Conservation (phyloP, 805 yeast genomes). For the Kodamaea neixiangensis region DNA sequence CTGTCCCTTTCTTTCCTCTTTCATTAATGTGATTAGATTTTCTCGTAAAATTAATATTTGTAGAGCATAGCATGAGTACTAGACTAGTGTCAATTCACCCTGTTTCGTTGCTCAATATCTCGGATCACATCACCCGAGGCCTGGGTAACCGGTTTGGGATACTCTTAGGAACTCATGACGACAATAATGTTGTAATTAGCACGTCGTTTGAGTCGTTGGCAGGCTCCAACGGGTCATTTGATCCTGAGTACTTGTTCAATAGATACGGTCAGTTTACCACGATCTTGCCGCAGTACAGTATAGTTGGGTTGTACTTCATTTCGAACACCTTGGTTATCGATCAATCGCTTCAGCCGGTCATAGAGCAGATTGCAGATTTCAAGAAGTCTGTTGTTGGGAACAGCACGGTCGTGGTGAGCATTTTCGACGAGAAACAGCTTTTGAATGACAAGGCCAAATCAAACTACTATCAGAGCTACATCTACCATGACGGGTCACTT, state of each 20-base stretch:
- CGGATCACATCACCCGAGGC: conserved; percentile 31
- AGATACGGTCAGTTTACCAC: conserved; percentile 30
- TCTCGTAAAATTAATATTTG: too few species aligned
- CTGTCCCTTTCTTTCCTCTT: too few species aligned
- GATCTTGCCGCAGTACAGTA: conserved; percentile 26
- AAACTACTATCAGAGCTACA: conserved; percentile 4
- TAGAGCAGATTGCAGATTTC: conserved; percentile 4
- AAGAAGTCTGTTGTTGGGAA: neutral
- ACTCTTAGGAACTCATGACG: conserved; percentile 25
- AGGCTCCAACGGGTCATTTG: conserved; percentile 17
- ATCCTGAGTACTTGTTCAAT: conserved; percentile 25
- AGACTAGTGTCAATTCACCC: conserved; percentile 18
- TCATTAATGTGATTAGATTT: too few species aligned
- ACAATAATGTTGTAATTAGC: conserved; percentile 14
- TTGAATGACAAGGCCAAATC: neutral
- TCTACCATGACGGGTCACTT: neutral
- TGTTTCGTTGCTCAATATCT: conserved; percentile 30
- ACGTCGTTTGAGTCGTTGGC: conserved; percentile 35
- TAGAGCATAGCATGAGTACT: neutral
- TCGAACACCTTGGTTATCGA: neutral
- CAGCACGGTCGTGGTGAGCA: neutral
- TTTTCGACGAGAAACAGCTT: neutral
- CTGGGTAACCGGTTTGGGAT: conserved; percentile 25
- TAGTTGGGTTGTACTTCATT: conserved; percentile 35
- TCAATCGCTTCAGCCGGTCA: neutral